Evolutionary conservation across 768 basidiomycete species (phyloP), one percentile per base, ranked within the genome.

Genomic region (Leccinum imitatum): DNA sequence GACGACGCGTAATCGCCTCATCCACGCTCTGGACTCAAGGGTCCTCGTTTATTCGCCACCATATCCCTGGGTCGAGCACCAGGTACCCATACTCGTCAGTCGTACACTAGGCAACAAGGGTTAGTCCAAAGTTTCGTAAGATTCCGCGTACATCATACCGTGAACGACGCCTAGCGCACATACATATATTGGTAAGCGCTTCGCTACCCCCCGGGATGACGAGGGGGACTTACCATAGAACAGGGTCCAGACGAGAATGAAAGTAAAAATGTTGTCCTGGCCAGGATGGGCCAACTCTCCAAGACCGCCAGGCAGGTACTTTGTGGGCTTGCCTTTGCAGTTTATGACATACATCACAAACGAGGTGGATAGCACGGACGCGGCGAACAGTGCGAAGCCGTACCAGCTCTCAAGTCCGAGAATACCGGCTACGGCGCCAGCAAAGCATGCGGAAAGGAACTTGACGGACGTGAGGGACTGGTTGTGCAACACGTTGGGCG

Each of bases 171-270:
- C 82, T 71, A 50, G 41, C n/a, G 9, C 41, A 19, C 10, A 44
- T n/a, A 41, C 17, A 41, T 41, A 23, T 27, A 58, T 61, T 57
- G 55, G 51, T 52, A 59, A 27, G 53, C 39, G 3, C 8, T 17
- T 21, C 51, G 51, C 25, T 13, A 44, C 21, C 5, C 47, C 47
- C 50, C 46, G 59, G 35, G 63, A 30, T 53, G 53, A 56, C 46
- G 31, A 30, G 13, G 21, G 33, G 23, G 14, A 76, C 89, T 60
- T 66, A 93, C 91, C 95, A 72, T 91, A 96, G 72, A 95, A 91
- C 57, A 96, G 77, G 37, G 95, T 98, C 95, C 95, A 98, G 21
- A 90, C 88, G 30, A 97, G 83, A 59, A 98, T 83, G 68, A 95
- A 98, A 3, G 93, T 92, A 68, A 93, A 92, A 17, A 88, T 77